Base-by-base conservation (phyloP, 805 yeast genomes). In the Wickerhamiella nectarea region DNA sequence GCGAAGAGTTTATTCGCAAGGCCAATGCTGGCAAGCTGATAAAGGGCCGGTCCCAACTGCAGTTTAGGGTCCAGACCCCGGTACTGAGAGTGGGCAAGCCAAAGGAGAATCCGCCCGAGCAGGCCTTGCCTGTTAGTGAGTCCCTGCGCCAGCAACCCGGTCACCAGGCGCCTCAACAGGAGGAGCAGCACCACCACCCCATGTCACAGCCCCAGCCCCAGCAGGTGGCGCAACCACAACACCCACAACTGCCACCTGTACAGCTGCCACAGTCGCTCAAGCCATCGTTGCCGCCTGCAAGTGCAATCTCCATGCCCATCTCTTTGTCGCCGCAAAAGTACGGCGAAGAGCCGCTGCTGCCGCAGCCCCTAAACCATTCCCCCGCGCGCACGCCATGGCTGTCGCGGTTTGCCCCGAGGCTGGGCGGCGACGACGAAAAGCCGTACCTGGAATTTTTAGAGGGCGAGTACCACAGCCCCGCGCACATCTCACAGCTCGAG, bases 1-100 rank as follows among this genome's bases (percentile, higher is more conserved):
- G 80, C 55, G 78, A 77, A 36, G 98, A 91, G 51, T 87, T 87
- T 55, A 63, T 87, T 58, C 74, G 71, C 52, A 83, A 86, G 65
- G 77, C 87, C 64, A 75, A 74, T 47, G 50, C 57, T 4, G 56
- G 58, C 12, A 47, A 46, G 28, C 47, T 43, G 15, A 40, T 46
- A 24, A 50, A 51, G 44, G 48, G 54, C 38, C 19, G 42, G 15
- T 39, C 42, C 4, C 42, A 39, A 21, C n/a, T 39, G 15, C 42
- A 39, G 42, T 39, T 39, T 14, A 11, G 31, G 31, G 31, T 28
- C 15, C 31, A 28, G 15, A n/a, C 31, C 15, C 31, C 31, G 24
- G 24, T 12, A 12, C 6, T 3, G n/a, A 28, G n/a, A n/a, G n/a
- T n/a, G n/a, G n/a, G 31, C 15, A 28, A 4, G 31, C 15, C 14